A percentile compares a stretch with the other conserved stretches of the same genome.
phyloP scores from a whole-genome alignment of 2,329 filamentous ascomycete genomes.

The Trichoderma lentiforme region DNA sequence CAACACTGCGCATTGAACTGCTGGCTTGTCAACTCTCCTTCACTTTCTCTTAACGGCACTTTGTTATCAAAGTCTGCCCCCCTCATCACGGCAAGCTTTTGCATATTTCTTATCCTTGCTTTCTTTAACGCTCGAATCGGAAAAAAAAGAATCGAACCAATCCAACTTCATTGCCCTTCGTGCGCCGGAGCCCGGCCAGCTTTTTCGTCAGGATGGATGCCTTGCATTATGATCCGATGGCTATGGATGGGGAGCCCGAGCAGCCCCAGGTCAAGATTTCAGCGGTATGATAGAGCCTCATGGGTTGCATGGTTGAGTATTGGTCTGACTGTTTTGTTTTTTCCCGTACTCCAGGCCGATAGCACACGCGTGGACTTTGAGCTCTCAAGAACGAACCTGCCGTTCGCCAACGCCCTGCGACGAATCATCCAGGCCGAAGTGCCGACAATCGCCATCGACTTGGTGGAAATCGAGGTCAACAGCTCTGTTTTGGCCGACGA shows the following conservation, averaged over 20 bases:
- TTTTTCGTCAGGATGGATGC: constrained; percentile 34
- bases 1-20: constrained; percentile 5
- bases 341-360: constrained; percentile 60
- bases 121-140: not conserved
- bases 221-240: constrained; percentile 61
- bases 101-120: not conserved
- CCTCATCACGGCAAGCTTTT: not conserved
- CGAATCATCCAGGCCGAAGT: constrained; percentile 91
- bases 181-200: constrained; percentile 8
- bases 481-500: constrained; percentile 96
- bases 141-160: not conserved
- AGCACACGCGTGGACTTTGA: constrained; percentile 83
- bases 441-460: constrained; percentile 89
- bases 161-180: not conserved
- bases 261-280: constrained; percentile 59
- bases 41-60: not conserved
- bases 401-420: constrained; percentile 89
- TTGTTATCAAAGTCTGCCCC: not conserved
- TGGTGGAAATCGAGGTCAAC: constrained; percentile 89
- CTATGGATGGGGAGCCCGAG: constrained; percentile 56
- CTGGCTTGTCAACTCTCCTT: constrained; percentile 6
- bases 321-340: not conserved
- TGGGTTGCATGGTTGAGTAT: not conserved
- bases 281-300: constrained; percentile 42
- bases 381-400: constrained; percentile 81